Evolutionary conservation across 805 yeast species (phyloP), one percentile per base, ranked within the genome.

Genomic region (Hanseniaspora guilliermondii): DNA sequence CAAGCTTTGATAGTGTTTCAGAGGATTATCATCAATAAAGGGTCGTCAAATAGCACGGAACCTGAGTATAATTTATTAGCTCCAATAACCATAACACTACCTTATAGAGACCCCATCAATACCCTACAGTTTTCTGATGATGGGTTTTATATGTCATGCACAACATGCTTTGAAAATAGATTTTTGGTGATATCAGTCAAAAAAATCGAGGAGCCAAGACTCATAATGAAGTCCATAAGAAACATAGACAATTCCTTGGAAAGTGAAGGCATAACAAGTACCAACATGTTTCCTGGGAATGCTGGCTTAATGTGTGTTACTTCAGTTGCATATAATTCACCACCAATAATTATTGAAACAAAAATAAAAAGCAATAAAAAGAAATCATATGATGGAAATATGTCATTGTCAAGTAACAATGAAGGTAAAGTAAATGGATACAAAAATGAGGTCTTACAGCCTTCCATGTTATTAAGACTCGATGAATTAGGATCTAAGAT

Each of bases 221-320:
- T 83, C 27, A 76, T 83, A 0, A 77, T 84, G 83, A 81, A 83
- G 59, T 81, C 87, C 0, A 73, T 78, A 36, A 67, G 89, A 45
- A 72, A 79, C 5, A 65, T 80, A 6, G 85, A 81, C 54, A 78
- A 83, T 0, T 76, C 83, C 0, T 67, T 84, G 59, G 94, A 86
- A 57, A 79, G 86, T 55, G 97, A 89, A 64, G 97, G 97, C 2
- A 86, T 91, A 38, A 91, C 97, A 0, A 85, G 82, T 58, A 68
- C 86, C 6, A 76, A 77, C 55, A 84, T 88, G 64, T 82, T 83
- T 65, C 87, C 87, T 0, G 81, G 79, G 40, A 78, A 80, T 58
- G 67, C 77, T 56, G 66, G 73, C 32, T 67, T 75, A 42, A 75
- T 81, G 77, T 74, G 74, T 40, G 72, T 78, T 6, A 74, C 83